Percentiles rank a stretch among this genome's conserved stretches.
Conservation (phyloP, 306 rosid species). For the Prunus campanulata region DNA sequence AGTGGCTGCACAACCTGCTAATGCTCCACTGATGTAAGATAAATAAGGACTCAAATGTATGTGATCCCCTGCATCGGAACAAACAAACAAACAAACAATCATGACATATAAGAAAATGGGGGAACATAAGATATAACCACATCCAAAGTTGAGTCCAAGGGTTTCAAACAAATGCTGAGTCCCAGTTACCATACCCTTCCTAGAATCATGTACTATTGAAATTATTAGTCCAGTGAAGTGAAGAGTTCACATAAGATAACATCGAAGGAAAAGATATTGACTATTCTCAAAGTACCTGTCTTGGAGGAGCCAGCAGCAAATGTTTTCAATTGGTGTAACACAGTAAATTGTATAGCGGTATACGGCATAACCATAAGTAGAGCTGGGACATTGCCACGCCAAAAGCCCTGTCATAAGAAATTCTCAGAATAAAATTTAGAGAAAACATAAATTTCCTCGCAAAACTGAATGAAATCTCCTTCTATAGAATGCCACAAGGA, state of each 20-base stretch:
- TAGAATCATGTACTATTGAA: not conserved
- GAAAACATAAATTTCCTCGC: not conserved
- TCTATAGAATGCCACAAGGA: not conserved
- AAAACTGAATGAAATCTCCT: not conserved
- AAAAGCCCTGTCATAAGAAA: conserved; percentile 66
- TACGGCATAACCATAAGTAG: conserved; percentile 99
- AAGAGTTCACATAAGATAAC: not conserved
- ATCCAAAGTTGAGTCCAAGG: not conserved
- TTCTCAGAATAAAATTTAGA: not conserved
- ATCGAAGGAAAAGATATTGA: not conserved
- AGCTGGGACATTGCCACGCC: conserved; percentile 99
- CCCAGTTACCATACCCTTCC: not conserved
- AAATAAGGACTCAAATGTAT: conserved; percentile 72
- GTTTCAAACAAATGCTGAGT: not conserved
- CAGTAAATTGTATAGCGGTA: conserved; percentile 90
- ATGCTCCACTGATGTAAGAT: conserved; percentile 83
- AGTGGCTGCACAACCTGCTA: conserved; percentile 96
- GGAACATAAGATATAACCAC: conserved; percentile 12
- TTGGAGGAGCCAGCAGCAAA: conserved; percentile 87
- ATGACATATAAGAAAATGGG: not conserved
- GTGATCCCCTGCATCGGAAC: conserved; percentile 77
- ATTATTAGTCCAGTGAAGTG: not conserved
- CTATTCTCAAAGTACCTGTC: conserved; percentile 43
- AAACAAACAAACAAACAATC: conserved; percentile 8
- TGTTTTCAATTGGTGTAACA: conserved; percentile 75